phyloP scores from a whole-genome alignment of 768 basidiomycete genomes.

The Suillus hirtellus region DNA sequence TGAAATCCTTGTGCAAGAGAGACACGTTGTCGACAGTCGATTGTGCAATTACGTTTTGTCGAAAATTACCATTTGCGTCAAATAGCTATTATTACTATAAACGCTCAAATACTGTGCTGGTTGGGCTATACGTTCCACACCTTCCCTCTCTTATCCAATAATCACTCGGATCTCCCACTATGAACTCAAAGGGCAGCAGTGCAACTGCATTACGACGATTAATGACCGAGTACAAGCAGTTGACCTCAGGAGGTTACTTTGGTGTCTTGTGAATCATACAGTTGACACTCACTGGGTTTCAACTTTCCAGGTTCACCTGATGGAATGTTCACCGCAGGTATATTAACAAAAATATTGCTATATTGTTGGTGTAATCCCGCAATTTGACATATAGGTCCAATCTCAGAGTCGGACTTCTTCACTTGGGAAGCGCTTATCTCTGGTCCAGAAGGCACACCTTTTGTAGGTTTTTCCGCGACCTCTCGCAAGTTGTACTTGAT shows the following conservation, averaged over 20 bases:
- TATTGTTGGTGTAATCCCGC: not conserved
- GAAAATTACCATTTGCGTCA: not conserved
- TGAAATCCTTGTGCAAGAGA: not conserved
- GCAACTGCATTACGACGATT: slow-evolving; percentile 80
- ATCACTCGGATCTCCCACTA: slow-evolving; percentile 19
- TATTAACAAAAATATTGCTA: slow-evolving; percentile 3
- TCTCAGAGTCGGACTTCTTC: slow-evolving; percentile 92
- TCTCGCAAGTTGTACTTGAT: slow-evolving; percentile 7
- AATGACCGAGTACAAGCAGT: slow-evolving; percentile 92
- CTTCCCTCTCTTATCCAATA: not conserved
- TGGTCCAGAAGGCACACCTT: slow-evolving; percentile 93
- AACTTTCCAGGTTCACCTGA: slow-evolving; percentile 71
- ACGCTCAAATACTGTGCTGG: not conserved
- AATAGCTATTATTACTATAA: not conserved
- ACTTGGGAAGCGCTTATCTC: slow-evolving; percentile 94
- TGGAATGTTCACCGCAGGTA: slow-evolving; percentile 94
- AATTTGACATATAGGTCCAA: slow-evolving; percentile 56
- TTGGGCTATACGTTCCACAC: too few species aligned
- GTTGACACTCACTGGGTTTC: not conserved
- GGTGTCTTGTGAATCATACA: slow-evolving; percentile 5
- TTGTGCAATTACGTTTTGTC: not conserved
- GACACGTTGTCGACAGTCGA: not conserved
- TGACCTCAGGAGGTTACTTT: slow-evolving; percentile 68
- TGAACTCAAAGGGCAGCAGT: slow-evolving; percentile 55
- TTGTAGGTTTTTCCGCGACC: slow-evolving; percentile 50